Conservation (phyloP, 345 rosid genomes). For the Lagerstroemia speciosa region DNA sequence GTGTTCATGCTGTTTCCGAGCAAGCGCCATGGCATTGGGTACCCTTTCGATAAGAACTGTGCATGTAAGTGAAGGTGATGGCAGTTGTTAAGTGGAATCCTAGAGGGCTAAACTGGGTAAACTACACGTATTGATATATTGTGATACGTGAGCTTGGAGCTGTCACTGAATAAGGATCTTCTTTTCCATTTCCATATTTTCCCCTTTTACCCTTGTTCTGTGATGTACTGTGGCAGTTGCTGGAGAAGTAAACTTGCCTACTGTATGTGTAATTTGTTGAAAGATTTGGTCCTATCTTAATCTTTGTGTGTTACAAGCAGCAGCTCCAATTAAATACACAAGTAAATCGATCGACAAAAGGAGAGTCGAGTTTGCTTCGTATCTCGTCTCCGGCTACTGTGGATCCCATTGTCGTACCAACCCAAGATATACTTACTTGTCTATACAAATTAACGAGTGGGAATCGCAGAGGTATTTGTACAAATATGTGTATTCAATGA, state of each 20-base stretch:
- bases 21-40: slow-evolving; percentile 76
- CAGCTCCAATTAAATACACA: background rate
- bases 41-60: slow-evolving; percentile 23
- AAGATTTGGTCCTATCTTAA: background rate
- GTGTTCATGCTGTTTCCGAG: slow-evolving; percentile 63
- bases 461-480: too few relatives aligned
- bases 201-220: background rate
- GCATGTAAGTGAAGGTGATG: background rate
- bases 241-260: background rate
- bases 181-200: too few relatives aligned
- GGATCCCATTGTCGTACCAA: too few relatives aligned
- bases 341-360: too few relatives aligned
- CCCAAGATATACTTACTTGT: too few relatives aligned
- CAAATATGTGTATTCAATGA: too few relatives aligned
- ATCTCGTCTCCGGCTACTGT: too few relatives aligned
- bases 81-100: background rate
- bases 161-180: background rate
- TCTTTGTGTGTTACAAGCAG: background rate
- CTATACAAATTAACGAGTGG: too few relatives aligned
- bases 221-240: background rate
- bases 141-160: background rate
- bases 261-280: too few relatives aligned
- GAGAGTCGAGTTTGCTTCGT: too few relatives aligned
- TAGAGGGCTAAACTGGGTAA: background rate
- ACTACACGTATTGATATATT: background rate